Percentiles rank a stretch among this genome's conserved stretches.
Conservation (phyloP, 768 basidiomycete genomes). For the Dendrothele bispora region DNA sequence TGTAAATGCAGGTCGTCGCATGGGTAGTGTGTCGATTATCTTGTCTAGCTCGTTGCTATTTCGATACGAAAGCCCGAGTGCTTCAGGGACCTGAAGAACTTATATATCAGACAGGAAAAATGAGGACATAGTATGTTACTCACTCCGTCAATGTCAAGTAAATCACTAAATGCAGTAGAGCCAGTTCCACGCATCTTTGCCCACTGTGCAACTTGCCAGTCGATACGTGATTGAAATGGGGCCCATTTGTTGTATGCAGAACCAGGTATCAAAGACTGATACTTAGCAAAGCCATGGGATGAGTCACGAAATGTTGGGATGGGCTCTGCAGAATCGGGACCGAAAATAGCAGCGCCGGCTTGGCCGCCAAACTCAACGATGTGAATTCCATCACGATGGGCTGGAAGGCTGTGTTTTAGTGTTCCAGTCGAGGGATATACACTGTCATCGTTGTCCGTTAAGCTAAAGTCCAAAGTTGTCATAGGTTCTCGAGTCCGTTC, state of each 20-base stretch:
- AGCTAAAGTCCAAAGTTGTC: background rate
- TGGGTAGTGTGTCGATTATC: slow-evolving; percentile 36
- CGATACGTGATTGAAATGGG: slow-evolving; percentile 24
- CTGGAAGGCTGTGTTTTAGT: background rate
- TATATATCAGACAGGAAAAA: background rate
- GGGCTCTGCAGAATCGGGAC: background rate
- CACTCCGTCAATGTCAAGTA: too few relatives aligned
- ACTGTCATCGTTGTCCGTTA: too few relatives aligned
- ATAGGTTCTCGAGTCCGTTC: background rate
- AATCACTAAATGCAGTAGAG: too few relatives aligned
- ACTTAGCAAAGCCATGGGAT: background rate
- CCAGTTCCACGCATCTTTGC: slow-evolving; percentile 24
- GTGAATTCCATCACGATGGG: background rate
- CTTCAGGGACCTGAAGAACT: slow-evolving; percentile 15
- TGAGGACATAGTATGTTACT: slow-evolving; percentile 25
- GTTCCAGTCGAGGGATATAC: background rate
- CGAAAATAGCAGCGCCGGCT: background rate
- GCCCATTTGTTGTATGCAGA: slow-evolving; percentile 5
- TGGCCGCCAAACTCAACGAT: too few relatives aligned
- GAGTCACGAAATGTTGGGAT: background rate
- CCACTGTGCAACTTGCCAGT: slow-evolving; percentile 26
- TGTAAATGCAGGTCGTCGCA: slow-evolving; percentile 22
- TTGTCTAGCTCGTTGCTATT: slow-evolving; percentile 29
- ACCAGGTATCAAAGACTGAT: background rate
- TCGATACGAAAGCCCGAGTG: slow-evolving; percentile 30